phyloP scores from a whole-genome alignment of 768 basidiomycete species.

The Boletus reticuloceps region DNA sequence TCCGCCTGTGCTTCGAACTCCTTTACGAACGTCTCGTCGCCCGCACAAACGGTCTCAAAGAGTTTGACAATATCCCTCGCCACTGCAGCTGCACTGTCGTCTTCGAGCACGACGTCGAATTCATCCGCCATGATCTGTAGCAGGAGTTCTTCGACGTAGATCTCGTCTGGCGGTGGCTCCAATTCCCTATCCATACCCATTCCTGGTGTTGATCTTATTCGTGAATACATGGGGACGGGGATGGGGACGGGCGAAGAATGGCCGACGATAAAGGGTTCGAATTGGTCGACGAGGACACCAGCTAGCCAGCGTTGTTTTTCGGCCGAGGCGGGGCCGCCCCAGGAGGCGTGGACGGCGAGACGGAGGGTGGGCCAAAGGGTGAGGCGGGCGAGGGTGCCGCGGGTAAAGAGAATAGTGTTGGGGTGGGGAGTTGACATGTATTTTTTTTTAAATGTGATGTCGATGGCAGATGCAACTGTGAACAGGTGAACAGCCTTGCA shows the following conservation, averaged over 20 bases:
- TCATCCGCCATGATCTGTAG: conserved; percentile 86
- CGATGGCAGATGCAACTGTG: background rate
- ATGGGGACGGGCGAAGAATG: too few species aligned
- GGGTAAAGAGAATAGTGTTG: conserved; percentile 71
- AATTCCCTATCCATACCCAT: background rate
- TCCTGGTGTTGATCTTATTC: background rate
- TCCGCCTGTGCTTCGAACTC: conserved; percentile 67
- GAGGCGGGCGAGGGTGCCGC: conserved; percentile 81
- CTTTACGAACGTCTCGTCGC: conserved; percentile 47
- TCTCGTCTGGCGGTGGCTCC: conserved; percentile 47
- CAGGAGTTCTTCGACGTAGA: conserved; percentile 79
- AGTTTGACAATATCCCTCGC: conserved; percentile 68
- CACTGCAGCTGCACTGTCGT: conserved; percentile 74
- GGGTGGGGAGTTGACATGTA: conserved; percentile 35
- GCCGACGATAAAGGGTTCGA: conserved; percentile 50
- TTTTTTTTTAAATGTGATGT: background rate
- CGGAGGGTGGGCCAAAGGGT: conserved; percentile 83
- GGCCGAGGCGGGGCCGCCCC: conserved; percentile 76
- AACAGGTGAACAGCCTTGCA: too few species aligned
- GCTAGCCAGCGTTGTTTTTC: conserved; percentile 87
- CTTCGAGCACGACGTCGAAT: conserved; percentile 81
- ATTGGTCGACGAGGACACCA: conserved; percentile 74
- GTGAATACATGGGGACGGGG: too few species aligned
- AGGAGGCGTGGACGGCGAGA: conserved; percentile 78
- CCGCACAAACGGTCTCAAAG: conserved; percentile 54